Evolutionary conservation across 768 basidiomycete genomes (phyloP), one percentile per base, ranked within the genome.

Genomic region (Serendipita sp.): DNA sequence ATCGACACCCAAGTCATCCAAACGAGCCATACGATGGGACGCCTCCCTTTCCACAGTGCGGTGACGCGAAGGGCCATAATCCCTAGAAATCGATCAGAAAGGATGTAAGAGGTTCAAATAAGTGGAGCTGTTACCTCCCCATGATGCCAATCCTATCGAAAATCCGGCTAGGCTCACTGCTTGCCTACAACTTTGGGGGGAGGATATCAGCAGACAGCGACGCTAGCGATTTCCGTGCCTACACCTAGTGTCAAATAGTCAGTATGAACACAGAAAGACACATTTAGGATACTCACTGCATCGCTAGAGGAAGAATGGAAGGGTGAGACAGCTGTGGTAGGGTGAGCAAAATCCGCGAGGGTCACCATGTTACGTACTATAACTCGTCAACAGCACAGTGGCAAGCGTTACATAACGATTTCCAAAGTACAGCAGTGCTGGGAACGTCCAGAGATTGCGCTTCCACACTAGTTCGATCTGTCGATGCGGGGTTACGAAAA

Each of bases 381-480:
- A 60, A 8, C 4, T 36, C 29, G 18, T 60, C 8, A 60, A 10
- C 27, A 60, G 8, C 16, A 60, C 34, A 36, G 27, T 33, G 27
- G 55, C 55, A 60, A 60, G 55, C 10, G 27, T 60, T 11, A 60
- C 36, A 29, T 60, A 60, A 29, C 55, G 55, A 37, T 60, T 60
- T n/a, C 55, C 55, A 37, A 60, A 5, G n/a, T 60, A 60, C 23
- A 60, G 3, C 16, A 60, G n/a, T 8, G 55, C 18, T 37, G 55
- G 55, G 18, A 60, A 60, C 34, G 55, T 60, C 55, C 55, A 60
- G 55, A 60, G 55, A 29, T 37, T 36, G 36, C 55, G 55, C 27
- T 11, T 31, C 55, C 55, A 60, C 23, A 60, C 36, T 33, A 60
- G 55, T 36, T 60, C 55, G n/a, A 60, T 33, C 55, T 60, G 23